Percentiles rank a stretch among this genome's conserved stretches.
phyloP scores from a whole-genome alignment of 2,329 filamentous ascomycete genomes.

The Calonectria naviculata region DNA sequence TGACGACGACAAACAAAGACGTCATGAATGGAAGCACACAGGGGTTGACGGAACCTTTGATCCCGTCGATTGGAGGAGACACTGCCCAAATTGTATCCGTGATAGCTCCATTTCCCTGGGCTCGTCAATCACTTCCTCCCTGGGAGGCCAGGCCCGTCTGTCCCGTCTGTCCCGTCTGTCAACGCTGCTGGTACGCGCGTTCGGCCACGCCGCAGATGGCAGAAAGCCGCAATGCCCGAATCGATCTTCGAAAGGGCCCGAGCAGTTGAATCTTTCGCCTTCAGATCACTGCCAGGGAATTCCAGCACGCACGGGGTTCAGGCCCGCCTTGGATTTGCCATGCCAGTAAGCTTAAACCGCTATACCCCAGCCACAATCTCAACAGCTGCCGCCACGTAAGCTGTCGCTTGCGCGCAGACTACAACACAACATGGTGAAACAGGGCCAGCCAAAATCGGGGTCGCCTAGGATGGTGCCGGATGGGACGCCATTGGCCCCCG shows the following conservation, averaged over 20 bases:
- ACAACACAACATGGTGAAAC: neutral
- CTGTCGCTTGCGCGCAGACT: neutral
- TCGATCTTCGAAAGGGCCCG: neutral
- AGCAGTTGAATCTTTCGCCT: neutral
- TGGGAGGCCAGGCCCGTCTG: neutral
- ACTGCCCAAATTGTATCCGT: neutral
- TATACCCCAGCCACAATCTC: no score
- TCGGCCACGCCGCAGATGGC: neutral
- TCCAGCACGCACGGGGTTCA: neutral
- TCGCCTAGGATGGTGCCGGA: neutral
- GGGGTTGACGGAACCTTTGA: neutral
- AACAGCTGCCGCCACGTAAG: constrained; percentile 6
- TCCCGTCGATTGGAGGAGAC: constrained; percentile 5
- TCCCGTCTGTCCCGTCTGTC: neutral
- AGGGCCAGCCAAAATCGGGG: neutral
- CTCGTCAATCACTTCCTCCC: constrained; percentile 6
- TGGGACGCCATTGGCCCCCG: neutral
- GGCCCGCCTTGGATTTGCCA: neutral
- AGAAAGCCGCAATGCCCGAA: neutral
- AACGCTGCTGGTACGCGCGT: neutral
- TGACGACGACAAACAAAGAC: constrained; percentile 15
- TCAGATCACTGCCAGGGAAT: neutral
- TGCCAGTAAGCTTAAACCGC: no score
- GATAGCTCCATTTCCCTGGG: neutral
- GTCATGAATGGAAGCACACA: neutral